A percentile compares a stretch with the other conserved stretches of the same genome.
Evolutionary conservation across 129 eudicot genomes (phyloP).

Genomic region (Artemisia tridentata): DNA sequence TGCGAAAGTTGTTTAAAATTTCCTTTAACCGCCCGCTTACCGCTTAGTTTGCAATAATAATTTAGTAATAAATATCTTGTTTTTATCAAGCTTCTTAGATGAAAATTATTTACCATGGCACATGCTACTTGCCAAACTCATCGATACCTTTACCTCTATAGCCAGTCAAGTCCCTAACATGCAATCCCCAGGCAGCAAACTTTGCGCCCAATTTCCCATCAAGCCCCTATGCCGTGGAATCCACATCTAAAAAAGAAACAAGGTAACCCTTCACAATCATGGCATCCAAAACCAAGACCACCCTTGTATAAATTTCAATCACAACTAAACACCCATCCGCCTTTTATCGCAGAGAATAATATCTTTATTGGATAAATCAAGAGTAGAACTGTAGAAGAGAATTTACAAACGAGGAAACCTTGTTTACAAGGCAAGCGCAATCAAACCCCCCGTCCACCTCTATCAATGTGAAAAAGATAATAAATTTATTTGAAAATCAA

Average conservation of each 20-base stretch:
- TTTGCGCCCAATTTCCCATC: constrained; percentile 52
- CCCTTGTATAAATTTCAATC: constrained; percentile 32
- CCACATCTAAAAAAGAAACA: constrained; percentile 73
- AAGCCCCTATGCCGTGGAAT: constrained; percentile 56
- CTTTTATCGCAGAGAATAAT: constrained; percentile 15
- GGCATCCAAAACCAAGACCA: constrained; percentile 32
- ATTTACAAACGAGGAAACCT: neutral
- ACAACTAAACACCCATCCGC: constrained; percentile 29
- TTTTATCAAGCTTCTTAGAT: constrained; percentile 5
- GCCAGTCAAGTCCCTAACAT: constrained; percentile 35
- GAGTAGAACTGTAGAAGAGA: neutral
- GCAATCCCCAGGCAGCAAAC: constrained; percentile 43
- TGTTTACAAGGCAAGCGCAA: constrained; percentile 22
- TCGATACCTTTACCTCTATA: constrained; percentile 31
- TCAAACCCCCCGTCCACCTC: constrained; percentile 23
- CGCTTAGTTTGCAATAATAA: neutral
- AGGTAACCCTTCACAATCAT: constrained; percentile 4
- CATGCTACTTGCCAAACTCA: constrained; percentile 37
- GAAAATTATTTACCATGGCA: constrained; percentile 35
- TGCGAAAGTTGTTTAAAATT: neutral
- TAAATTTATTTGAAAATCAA: constrained; percentile 3
- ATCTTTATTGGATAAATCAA: constrained; percentile 4
- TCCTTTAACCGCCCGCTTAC: constrained; percentile 11
- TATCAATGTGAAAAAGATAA: constrained; percentile 2
- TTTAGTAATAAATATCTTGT: neutral